Percentiles rank a stretch among this genome's conserved stretches.
These are phyloP conservation scores for Fusarium bulbicola DNA, from an alignment of 2,329 filamentous ascomycete species.

Conservation along the genomic window DNA sequence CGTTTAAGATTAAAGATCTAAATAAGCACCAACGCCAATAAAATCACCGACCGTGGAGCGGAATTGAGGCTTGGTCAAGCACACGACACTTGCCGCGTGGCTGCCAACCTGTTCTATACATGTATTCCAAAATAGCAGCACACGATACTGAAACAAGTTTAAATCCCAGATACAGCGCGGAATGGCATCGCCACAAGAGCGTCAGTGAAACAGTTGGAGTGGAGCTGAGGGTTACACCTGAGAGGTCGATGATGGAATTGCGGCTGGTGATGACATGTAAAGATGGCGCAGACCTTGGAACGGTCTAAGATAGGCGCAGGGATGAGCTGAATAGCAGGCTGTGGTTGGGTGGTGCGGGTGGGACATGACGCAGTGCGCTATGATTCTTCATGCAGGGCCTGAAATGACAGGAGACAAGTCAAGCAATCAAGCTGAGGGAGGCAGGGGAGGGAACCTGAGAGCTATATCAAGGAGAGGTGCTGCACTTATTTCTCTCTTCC, in stretches of 20 bases:
- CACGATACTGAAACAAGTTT: background rate
- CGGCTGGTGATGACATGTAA: conserved; percentile 28
- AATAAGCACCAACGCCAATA: background rate
- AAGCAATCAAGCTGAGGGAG: conserved; percentile 5
- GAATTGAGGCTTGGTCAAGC: background rate
- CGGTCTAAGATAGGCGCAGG: conserved; percentile 12
- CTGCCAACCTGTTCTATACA: background rate
- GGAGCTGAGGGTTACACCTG: background rate
- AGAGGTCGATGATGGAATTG: background rate
- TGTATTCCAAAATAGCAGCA: conserved; percentile 24
- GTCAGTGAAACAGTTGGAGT: conserved; percentile 2
- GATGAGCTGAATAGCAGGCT: background rate
- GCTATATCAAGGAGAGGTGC: conserved; percentile 21
- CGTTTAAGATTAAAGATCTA: background rate
- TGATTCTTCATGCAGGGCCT: conserved; percentile 4
- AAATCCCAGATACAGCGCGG: background rate
- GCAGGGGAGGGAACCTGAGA: conserved; percentile 7
- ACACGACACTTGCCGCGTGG: conserved; percentile 4
- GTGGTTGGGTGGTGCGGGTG: background rate
- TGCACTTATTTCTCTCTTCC: background rate
- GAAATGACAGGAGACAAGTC: conserved; percentile 3
- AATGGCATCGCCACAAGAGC: conserved; percentile 16
- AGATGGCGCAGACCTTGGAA: conserved; percentile 28
- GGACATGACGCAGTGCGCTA: conserved; percentile 22
- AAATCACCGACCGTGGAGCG: background rate